Evolutionary conservation across 1,139 yeast genomes (phyloP).

Genomic region (Meyerozyma carpophila): DNA sequence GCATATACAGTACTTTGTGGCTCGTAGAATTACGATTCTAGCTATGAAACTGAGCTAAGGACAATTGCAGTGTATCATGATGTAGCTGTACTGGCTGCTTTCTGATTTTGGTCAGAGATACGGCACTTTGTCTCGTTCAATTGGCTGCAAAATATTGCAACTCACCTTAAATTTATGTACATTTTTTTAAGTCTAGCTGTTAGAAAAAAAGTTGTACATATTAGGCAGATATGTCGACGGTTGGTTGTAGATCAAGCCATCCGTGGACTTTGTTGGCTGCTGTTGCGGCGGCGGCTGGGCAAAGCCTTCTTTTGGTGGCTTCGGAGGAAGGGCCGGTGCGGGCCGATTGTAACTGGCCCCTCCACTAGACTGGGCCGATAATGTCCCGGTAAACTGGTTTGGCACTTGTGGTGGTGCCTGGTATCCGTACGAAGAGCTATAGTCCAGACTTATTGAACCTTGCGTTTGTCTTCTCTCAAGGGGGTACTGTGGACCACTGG

Average conservation of each 20-base stretch:
- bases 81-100: too few species aligned
- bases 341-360: conserved; percentile 1
- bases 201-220: conserved; percentile 39
- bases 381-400: neutral
- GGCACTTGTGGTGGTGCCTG: neutral
- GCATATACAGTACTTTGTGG: too few species aligned
- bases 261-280: conserved; percentile 5
- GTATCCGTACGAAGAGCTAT: neutral
- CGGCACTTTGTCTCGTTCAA: too few species aligned
- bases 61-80: too few species aligned
- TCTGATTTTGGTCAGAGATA: too few species aligned
- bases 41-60: too few species aligned
- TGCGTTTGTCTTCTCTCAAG: neutral
- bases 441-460: neutral
- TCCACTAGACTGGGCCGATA: neutral
- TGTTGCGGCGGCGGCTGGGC: conserved; percentile 3
- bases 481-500: conserved; percentile 1
- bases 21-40: too few species aligned
- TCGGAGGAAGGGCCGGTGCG: conserved; percentile 20
- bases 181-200: neutral
- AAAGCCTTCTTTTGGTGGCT: conserved; percentile 4
- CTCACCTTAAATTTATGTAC: too few species aligned
- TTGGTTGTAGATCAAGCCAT: conserved; percentile 37
- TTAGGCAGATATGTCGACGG: conserved; percentile 46
- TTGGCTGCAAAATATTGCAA: neutral